These are phyloP conservation scores for Colletotrichum musae DNA, from an alignment of 2,329 filamentous ascomycete species.

Conservation along the genomic window DNA sequence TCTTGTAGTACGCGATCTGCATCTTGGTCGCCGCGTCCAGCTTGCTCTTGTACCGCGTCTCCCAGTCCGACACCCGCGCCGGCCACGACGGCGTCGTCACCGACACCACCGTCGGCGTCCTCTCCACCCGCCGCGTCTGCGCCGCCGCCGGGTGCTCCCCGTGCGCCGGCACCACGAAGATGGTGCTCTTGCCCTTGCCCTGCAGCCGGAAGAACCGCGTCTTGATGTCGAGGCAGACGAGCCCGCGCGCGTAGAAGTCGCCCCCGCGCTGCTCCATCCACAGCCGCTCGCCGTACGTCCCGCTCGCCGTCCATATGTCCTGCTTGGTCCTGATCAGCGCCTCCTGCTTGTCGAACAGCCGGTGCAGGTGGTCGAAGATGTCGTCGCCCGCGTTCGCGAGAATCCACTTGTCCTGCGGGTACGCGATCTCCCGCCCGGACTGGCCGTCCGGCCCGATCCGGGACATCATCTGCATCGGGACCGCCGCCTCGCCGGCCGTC, in stretches of 20 bases:
- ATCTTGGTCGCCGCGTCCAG: slow-evolving; percentile 43
- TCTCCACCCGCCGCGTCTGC: slow-evolving; percentile 61
- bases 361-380: slow-evolving; percentile 62
- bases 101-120: slow-evolving; percentile 56
- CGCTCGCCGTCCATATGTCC: slow-evolving; percentile 51
- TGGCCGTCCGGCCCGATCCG: slow-evolving; percentile 66
- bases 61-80: slow-evolving; percentile 51
- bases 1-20: slow-evolving; percentile 31
- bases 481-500: slow-evolving; percentile 63
- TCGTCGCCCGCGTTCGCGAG: slow-evolving; percentile 69
- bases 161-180: slow-evolving; percentile 69
- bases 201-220: slow-evolving; percentile 69
- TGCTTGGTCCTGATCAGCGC: slow-evolving; percentile 54
- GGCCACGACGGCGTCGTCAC: slow-evolving; percentile 47
- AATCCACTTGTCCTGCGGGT: slow-evolving; percentile 69
- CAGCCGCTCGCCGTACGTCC: slow-evolving; percentile 58
- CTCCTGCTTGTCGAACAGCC: slow-evolving; percentile 62
- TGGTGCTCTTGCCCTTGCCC: slow-evolving; percentile 58
- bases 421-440: slow-evolving; percentile 67
- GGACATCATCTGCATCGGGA: slow-evolving; percentile 67
- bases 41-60: slow-evolving; percentile 44
- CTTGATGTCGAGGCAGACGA: slow-evolving; percentile 63
- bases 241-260: slow-evolving; percentile 55
- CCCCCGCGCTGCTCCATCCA: slow-evolving; percentile 48
- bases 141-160: slow-evolving; percentile 60